Evolutionary conservation across 352 stramenopile species (phyloP), one percentile per base, ranked within the genome.

Genomic region (Globisporangium polare): DNA sequence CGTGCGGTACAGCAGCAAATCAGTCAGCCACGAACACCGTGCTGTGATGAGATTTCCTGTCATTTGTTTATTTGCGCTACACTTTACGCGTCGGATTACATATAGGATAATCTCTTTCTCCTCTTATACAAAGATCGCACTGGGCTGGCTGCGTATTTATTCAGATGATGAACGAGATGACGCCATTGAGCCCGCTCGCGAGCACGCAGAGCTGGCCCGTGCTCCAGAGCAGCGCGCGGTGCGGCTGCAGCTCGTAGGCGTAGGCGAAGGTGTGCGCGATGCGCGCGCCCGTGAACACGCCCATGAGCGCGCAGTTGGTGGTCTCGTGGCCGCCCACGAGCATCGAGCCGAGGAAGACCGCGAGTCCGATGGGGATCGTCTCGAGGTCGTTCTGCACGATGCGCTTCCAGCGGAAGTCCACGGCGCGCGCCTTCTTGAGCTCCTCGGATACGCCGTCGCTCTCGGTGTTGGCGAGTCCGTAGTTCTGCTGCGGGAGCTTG

Each of bases 351-450:
- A 83, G 55, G 31, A 83, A 65, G 31, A 83, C 68, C 5, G 67
- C 60, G 37, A 88, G 57, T 1, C 65, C 72, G 35, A 83, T 53
- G 9, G 74, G 74, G 39, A 83, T 78, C 29, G 66, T 71, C 53
- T 83, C 74, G 35, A 80, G 65, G 63, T 83, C 72, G 65, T 83
- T 83, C 31, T 66, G 60, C 33, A 83, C 69, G 56, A 83, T 78
- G 29, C 73, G 62, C 27, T 68, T 66, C 74, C 72, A 83, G 51
- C 74, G 69, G 50, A 72, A 65, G 60, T 82, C 71, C 12, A 53
- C 51, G n/a, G 60, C 67, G 22, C 59, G 60, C 26, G 68, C 71
- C 51, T 68, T 60, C 39, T 55, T 8, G n/a, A 72, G 39, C 58
- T 74, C 71, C 20, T 64, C 62, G 67, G n/a, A 83, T 24, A 53